Base-by-base conservation (phyloP, 2,329 filamentous ascomycete genomes). In the Coniochaeta pulveracea region DNA sequence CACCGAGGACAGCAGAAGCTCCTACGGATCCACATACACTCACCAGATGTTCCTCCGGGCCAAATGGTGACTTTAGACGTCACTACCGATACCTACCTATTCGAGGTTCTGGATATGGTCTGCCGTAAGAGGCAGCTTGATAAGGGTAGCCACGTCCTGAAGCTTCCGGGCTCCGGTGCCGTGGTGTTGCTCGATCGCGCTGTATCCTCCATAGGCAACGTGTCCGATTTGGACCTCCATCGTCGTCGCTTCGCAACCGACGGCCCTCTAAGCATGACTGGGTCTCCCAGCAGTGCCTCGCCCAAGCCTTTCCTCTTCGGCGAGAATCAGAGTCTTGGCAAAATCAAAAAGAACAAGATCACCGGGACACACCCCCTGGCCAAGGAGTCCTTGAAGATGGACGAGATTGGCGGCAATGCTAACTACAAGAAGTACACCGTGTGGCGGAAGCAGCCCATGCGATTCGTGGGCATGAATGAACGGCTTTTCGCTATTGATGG, bases 11-110 rank as follows among this genome's bases (percentile, higher is more conserved):
- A 78, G 36, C 72, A 82, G 46, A 83, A 80, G 52, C 72, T 82
- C 3, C 55, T 89, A 28, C 73, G 72, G 10, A 72, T 89, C 31
- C 78, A 85, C 50, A 82, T 85, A 43, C 64, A 75, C 54, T 76
- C 73, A 5, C 69, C 76, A 0, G 80, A 86, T 48, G 64, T 75
- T 5, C 69, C 80, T 7, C 74, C 82, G 29, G 79, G 80, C n/a
- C 79, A 80, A 47, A 75, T 77, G 60, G 70, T 85, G 16, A 79
- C 76, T 2, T 60, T 88, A 12, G 76, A 83, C 40, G 82, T 85
- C 28, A 88, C 80, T 0, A 85, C 81, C 0, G 82, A 89, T 44
- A 89, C 79, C 19, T 91, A 88, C 51, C 72, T 91, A 27, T 82
- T 80, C 26, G 83, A 91, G 52, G 75, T 91, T 18, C 74, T 89